Conservation (phyloP, 1,284 basidiomycete genomes). For the Mixia osmundae region DNA sequence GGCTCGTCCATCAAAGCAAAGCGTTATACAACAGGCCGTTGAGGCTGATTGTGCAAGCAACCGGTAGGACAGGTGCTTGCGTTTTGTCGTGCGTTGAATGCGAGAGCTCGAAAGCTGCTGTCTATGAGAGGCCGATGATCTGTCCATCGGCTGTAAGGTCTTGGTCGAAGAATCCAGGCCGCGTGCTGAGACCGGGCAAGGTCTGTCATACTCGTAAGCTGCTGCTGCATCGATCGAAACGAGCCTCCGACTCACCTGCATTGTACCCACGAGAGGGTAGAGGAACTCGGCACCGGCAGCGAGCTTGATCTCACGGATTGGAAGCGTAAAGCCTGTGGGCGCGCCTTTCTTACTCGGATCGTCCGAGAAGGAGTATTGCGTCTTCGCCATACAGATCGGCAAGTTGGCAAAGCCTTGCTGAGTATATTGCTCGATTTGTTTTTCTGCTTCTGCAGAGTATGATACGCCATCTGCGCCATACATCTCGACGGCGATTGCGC, state of each 20-base stretch:
- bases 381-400: constrained; percentile 60
- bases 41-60: too few species aligned
- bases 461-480: constrained; percentile 74
- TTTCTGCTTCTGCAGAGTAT: constrained; percentile 39
- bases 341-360: constrained; percentile 78
- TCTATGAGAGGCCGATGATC: constrained; percentile 22
- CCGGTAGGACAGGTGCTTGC: too few species aligned
- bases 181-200: constrained; percentile 49
- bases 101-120: too few species aligned
- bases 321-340: constrained; percentile 76
- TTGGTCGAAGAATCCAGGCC: constrained; percentile 15
- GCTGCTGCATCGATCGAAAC: background rate
- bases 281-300: constrained; percentile 89
- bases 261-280: constrained; percentile 58
- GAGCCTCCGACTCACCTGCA: constrained; percentile 2
- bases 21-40: too few species aligned
- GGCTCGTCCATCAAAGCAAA: too few species aligned
- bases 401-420: constrained; percentile 60
- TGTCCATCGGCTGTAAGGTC: constrained; percentile 20
- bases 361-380: constrained; percentile 86
- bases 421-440: constrained; percentile 77
- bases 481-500: constrained; percentile 62
- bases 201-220: constrained; percentile 61
- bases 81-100: too few species aligned
- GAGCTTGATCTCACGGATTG: constrained; percentile 68